Evolutionary conservation across 139 green algal genomes (phyloP), one percentile per base, ranked within the genome.

Genomic region (Pedinophyceae sp.): DNA sequence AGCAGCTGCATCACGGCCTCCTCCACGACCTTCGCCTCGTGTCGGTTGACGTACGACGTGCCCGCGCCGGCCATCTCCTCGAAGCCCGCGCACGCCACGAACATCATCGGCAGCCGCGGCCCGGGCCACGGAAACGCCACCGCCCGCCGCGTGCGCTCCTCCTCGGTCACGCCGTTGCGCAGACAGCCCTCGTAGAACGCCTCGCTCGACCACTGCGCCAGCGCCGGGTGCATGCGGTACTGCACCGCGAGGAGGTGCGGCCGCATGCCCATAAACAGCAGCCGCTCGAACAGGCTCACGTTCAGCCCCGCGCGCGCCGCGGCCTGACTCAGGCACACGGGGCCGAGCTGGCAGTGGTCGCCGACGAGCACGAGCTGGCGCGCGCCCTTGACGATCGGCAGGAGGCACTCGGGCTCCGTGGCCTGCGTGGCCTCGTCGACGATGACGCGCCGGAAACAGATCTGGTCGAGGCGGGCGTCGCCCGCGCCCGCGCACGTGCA

Each of bases 201-300:
- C 75, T 97, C 90, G 56, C 69, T 86, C 24, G 90, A 89, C 69
- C 96, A 98, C 65, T 94, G 79, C 27, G 73, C 88, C 26, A 98
- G 71, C 57, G 72, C 83, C 24, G 90, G 90, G 73, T 98, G 90
- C 90, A 98, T 98, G 66, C 90, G 82, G 69, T 98, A 98, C 67
- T 97, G 88, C 23, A 95, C 82, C 67, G 73, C 58, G 19, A 58
- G 28, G 15, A 7, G 47, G 24, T 2, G 24, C 28, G 41, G 18
- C 5, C 16, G 34, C 30, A 93, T 72, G 4, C 90, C 91, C 48
- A 95, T 75, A 57, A 89, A 69, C 27, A 94, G 79, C 26, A 97
- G 77, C 28, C 91, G 68, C 76, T 98, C 91, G 67, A 97, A 97
- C 28, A 98, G 66, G 5, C 71, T 88, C 68, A 94, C 81, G 49